phyloP scores from a whole-genome alignment of 331 rosid species.

The Arachis monticola region DNA sequence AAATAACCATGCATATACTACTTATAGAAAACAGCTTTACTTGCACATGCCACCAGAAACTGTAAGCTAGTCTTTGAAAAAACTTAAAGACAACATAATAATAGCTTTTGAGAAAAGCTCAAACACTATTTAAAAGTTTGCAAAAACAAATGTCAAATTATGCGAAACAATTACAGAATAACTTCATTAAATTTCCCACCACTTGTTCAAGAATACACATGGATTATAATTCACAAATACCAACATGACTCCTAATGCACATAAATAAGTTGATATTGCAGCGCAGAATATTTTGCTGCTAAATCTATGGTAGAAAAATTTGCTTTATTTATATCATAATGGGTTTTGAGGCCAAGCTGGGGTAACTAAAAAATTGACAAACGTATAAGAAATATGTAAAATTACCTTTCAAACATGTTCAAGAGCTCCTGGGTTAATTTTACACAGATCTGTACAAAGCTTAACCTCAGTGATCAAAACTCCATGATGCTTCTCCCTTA shows the following conservation, averaged over 20 bases:
- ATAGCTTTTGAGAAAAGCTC: conserved; percentile 17
- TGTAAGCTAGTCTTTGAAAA: conserved; percentile 21
- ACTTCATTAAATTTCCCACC: conserved; percentile 15
- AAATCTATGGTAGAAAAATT: conserved; percentile 24
- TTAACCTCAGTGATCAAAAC: conserved; percentile 96
- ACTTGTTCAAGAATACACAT: conserved; percentile 12
- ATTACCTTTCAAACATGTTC: conserved; percentile 89
- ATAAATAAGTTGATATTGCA: conserved; percentile 8
- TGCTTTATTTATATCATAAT: conserved; percentile 33
- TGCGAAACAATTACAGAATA: conserved; percentile 12
- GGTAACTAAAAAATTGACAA: conserved; percentile 22
- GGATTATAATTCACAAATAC: conserved; percentile 23
- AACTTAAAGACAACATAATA: conserved; percentile 23
- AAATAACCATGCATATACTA: background rate
- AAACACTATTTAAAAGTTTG: conserved; percentile 12
- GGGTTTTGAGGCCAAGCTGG: background rate
- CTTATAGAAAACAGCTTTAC: conserved; percentile 17
- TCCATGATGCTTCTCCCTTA: conserved; percentile 97
- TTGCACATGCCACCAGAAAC: conserved; percentile 23
- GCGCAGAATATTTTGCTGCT: conserved; percentile 21
- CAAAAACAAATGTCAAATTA: conserved; percentile 25
- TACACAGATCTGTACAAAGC: conserved; percentile 97
- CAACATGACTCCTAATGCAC: conserved; percentile 15
- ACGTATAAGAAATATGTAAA: conserved; percentile 28
- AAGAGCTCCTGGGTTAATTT: conserved; percentile 82